These are phyloP conservation scores for Leishmania gerbilli DNA, from an alignment of 208 protist genomes.

Conservation along the genomic window DNA sequence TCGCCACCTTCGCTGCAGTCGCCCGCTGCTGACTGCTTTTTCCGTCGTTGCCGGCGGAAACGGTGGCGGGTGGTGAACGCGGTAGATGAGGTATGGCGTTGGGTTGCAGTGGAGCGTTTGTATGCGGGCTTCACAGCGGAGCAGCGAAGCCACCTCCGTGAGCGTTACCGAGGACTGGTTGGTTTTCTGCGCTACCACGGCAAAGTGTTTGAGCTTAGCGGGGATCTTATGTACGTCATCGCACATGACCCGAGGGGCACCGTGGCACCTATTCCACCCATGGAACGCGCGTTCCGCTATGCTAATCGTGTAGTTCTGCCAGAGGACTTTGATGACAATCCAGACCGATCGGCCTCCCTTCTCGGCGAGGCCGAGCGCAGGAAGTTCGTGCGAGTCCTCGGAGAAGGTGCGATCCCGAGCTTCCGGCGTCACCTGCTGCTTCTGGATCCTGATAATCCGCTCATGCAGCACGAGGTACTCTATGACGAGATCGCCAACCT, in stretches of 20 bases:
- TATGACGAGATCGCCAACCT: slow-evolving; percentile 74
- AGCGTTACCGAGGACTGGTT: slow-evolving; percentile 65
- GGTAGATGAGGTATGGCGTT: slow-evolving; percentile 58
- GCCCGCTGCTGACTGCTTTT: slow-evolving; percentile 5
- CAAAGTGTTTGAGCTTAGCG: slow-evolving; percentile 77
- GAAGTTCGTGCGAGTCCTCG: slow-evolving; percentile 41
- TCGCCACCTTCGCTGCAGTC: slow-evolving; percentile 54
- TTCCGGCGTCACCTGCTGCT: slow-evolving; percentile 64
- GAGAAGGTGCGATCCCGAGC: slow-evolving; percentile 64
- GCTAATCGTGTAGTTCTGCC: slow-evolving; percentile 78
- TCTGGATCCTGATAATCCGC: slow-evolving; percentile 84
- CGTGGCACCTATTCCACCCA: slow-evolving; percentile 65
- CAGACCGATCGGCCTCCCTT: slow-evolving; percentile 38
- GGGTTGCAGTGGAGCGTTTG: slow-evolving; percentile 70
- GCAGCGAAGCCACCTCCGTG: slow-evolving; percentile 53
- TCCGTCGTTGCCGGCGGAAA: neutral
- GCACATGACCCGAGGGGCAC: slow-evolving; percentile 72
- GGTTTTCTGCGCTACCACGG: slow-evolving; percentile 88
- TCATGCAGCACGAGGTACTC: slow-evolving; percentile 65
- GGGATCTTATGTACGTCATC: slow-evolving; percentile 76
- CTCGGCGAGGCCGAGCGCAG: slow-evolving; percentile 56
- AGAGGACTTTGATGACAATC: slow-evolving; percentile 60
- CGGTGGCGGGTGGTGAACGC: neutral
- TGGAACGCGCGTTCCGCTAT: slow-evolving; percentile 59
- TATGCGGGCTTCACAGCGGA: slow-evolving; percentile 54